A percentile compares a stretch with the other conserved stretches of the same genome.
These are phyloP conservation scores for Pezicula carpinea DNA, from an alignment of 2,329 filamentous ascomycete species.

Conservation along the genomic window DNA sequence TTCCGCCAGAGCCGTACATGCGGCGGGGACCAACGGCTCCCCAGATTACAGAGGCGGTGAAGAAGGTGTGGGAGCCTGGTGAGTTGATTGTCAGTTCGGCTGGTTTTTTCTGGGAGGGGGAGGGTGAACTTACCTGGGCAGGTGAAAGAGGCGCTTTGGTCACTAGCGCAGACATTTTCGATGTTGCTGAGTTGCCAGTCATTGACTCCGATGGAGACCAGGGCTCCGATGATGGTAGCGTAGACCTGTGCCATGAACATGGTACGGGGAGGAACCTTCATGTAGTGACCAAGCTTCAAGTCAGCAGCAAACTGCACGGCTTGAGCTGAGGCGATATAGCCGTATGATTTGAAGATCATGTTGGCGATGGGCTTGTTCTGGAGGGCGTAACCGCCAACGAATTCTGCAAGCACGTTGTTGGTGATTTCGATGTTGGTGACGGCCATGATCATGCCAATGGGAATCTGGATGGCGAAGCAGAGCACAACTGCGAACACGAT, in stretches of 20 bases:
- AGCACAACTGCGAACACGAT: constrained; percentile 34
- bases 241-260: constrained; percentile 46
- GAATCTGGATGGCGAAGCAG: constrained; percentile 41
- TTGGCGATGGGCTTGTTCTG: constrained; percentile 60
- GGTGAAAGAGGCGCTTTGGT: constrained; percentile 53
- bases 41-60: constrained; percentile 60
- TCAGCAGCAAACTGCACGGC: constrained; percentile 6
- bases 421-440: constrained; percentile 59
- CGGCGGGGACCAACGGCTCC: constrained; percentile 59
- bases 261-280: constrained; percentile 54
- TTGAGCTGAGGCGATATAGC: constrained; percentile 56
- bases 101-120: neutral
- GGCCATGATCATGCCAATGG: constrained; percentile 53
- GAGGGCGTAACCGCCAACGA: constrained; percentile 67
- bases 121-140: constrained; percentile 38
- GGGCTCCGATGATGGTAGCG: constrained; percentile 41
- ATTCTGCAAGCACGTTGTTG: constrained; percentile 67
- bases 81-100: neutral
- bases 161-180: constrained; percentile 35
- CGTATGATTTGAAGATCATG: constrained; percentile 75
- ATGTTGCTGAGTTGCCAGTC: constrained; percentile 44
- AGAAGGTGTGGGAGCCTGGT: constrained; percentile 54
- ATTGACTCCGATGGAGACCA: constrained; percentile 44
- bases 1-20: constrained; percentile 58
- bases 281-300: constrained; percentile 61